phyloP scores from a whole-genome alignment of 2,329 filamentous ascomycete species.

The Aureobasidium lini region DNA sequence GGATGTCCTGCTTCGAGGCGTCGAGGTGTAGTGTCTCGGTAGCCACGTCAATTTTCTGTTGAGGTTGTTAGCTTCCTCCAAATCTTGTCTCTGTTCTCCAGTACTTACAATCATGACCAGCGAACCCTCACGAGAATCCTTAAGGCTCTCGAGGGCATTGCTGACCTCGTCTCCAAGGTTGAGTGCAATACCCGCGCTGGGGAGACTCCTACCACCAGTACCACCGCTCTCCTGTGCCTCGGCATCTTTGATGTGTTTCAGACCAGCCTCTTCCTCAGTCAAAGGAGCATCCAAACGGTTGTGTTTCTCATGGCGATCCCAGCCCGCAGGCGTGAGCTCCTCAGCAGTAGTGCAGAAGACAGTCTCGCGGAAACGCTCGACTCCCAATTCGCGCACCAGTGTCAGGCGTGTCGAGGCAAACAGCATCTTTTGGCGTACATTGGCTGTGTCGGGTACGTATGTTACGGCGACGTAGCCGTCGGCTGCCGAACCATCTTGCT shows the following conservation, averaged over 20 bases:
- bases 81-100: not conserved
- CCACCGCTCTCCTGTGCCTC: slow-evolving; percentile 70
- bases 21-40: slow-evolving; percentile 64
- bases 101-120: slow-evolving; percentile 58
- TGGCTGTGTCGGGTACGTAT: slow-evolving; percentile 71
- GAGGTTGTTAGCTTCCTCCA: not conserved
- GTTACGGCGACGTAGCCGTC: slow-evolving; percentile 59
- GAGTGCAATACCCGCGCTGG: slow-evolving; percentile 42
- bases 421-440: slow-evolving; percentile 79
- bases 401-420: slow-evolving; percentile 72
- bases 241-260: slow-evolving; percentile 65
- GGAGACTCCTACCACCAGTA: slow-evolving; percentile 48
- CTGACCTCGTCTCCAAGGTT: slow-evolving; percentile 56
- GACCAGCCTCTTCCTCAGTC: slow-evolving; percentile 67
- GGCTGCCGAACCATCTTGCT: slow-evolving; percentile 36
- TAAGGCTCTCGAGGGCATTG: slow-evolving; percentile 54
- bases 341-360: slow-evolving; percentile 63
- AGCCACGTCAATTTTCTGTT: slow-evolving; percentile 62
- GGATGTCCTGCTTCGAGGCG: slow-evolving; percentile 43
- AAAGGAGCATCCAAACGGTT: slow-evolving; percentile 55
- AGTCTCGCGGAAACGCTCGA: slow-evolving; percentile 69
- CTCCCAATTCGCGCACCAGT: slow-evolving; percentile 66
- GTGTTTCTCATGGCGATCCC: slow-evolving; percentile 65
- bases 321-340: slow-evolving; percentile 63
- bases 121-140: slow-evolving; percentile 40